Evolutionary conservation across 106 monocot genomes (phyloP).

Genomic region (Apostasia ramifera): DNA sequence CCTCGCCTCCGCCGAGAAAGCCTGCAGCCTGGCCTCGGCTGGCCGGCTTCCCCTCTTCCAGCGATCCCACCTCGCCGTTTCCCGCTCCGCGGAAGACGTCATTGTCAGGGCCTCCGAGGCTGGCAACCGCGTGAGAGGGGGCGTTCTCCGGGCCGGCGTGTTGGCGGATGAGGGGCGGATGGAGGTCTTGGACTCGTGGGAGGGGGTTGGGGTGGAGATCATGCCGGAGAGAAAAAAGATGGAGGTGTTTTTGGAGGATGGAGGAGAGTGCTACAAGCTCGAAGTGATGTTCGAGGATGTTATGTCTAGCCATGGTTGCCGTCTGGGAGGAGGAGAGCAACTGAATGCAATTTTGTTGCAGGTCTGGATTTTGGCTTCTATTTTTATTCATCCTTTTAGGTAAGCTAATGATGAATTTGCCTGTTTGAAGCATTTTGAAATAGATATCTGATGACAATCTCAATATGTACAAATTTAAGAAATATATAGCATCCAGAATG

Average conservation of each 20-base stretch:
- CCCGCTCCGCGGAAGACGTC: constrained; percentile 40
- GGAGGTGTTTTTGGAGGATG: constrained; percentile 40
- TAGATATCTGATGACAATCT: background rate
- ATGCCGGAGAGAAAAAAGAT: constrained; percentile 61
- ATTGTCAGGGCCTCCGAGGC: constrained; percentile 32
- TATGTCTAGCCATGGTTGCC: constrained; percentile 16
- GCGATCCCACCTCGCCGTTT: constrained; percentile 24
- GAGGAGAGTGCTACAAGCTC: constrained; percentile 44
- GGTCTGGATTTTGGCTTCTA: constrained; percentile 9
- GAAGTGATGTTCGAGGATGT: constrained; percentile 49
- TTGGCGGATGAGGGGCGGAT: constrained; percentile 33
- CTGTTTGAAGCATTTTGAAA: background rate
- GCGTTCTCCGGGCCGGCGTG: constrained; percentile 34
- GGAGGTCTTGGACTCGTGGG: constrained; percentile 60
- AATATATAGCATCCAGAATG: background rate
- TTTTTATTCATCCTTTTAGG: background rate
- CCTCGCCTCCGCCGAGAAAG: constrained; percentile 28
- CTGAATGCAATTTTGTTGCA: constrained; percentile 20
- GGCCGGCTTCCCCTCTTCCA: constrained; percentile 42
- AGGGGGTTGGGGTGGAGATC: constrained; percentile 42
- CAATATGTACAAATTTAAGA: no score
- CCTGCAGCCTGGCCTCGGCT: constrained; percentile 15
- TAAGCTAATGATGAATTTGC: background rate
- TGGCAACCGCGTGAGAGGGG: constrained; percentile 23
- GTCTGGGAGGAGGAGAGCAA: background rate